phyloP scores from a whole-genome alignment of 2,329 filamentous ascomycete genomes.

The Endoconidiophora laricicola region DNA sequence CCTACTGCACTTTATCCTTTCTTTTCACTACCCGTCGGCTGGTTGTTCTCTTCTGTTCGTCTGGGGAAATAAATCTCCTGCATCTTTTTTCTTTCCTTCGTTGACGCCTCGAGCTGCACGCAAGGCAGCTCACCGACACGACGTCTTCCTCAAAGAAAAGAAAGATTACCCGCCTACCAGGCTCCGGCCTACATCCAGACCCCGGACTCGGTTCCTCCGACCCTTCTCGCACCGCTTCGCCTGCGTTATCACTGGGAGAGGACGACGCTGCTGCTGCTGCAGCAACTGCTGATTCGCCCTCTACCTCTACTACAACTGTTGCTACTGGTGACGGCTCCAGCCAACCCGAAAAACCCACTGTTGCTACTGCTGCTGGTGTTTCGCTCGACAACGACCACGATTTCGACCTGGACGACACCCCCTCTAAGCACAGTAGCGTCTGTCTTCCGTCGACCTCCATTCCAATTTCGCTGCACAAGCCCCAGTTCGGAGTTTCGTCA shows the following conservation, averaged over 20 bases:
- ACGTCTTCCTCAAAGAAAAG: slow-evolving; percentile 62
- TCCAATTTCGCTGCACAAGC: slow-evolving; percentile 24
- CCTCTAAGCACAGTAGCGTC: slow-evolving; percentile 25
- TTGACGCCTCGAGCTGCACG: slow-evolving; percentile 33
- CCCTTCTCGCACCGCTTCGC: slow-evolving; percentile 20
- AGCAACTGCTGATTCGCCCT: neutral
- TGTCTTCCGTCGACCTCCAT: slow-evolving; percentile 10
- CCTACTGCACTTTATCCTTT: neutral
- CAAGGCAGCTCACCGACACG: slow-evolving; percentile 49
- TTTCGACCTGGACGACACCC: slow-evolving; percentile 32
- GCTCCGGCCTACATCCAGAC: slow-evolving; percentile 12
- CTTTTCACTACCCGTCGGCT: neutral
- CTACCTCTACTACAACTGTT: neutral
- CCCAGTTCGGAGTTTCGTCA: slow-evolving; percentile 29
- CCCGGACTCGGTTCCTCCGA: slow-evolving; percentile 23
- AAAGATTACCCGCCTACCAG: slow-evolving; percentile 38
- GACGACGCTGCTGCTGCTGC: slow-evolving; percentile 8
- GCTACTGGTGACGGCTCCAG: no score
- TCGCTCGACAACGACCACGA: slow-evolving; percentile 18
- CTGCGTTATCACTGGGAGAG: slow-evolving; percentile 27
- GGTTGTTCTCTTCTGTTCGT: neutral
- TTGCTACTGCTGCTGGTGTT: neutral
- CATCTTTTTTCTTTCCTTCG: slow-evolving; percentile 11
- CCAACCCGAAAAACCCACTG: neutral
- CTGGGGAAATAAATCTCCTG: slow-evolving; percentile 2